Base-by-base conservation (phyloP, 2,329 filamentous ascomycete genomes). In the Penicillium sp. region DNA sequence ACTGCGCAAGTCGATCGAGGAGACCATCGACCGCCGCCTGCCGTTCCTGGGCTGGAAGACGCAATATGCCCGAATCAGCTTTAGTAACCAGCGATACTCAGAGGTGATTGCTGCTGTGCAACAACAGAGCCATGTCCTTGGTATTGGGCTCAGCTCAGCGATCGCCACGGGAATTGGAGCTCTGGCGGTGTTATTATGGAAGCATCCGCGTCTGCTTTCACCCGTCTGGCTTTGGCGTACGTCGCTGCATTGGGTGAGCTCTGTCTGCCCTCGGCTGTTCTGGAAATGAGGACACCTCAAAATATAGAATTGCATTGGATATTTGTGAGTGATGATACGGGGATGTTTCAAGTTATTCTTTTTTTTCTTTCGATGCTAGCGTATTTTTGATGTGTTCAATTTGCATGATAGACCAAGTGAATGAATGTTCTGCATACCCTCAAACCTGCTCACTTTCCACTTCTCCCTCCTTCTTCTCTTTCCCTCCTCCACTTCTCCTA, bases 51-150 rank as follows among this genome's bases (percentile, higher is more conserved):
- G 93, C 0, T 97, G 93, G 87, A 86, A 88, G 68, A 99, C 94
- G 2, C 91, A 96, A 75, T 99, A 99, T 70, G 87, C 89, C 1
- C 83, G 93, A 18, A 88, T 99, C 8, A 96, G 92, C 63, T 99
- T 99, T 71, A 91, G 91, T 55, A 97, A 96, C 67, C 89, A 96
- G 75, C 80, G 90, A 18, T 99, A 99, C 73, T 90, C 89, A 0
- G 88, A 95, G 56, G 89, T 97, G 3, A 82, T 91, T 29, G 79
- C 77, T 34, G 84, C 83, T 61, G 91, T 88, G 52, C 83, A 88
- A 51, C 75, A 83, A 51, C 92, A 96, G 71, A 86, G 88, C 2
- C 77, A 76, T 58, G 72, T 89, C 5, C 74, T 92, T 28, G 73
- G 83, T 42, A 59, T 70, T 7, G 65, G 68, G 5, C 48, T 76